These are phyloP conservation scores for Rhododendron henanense DNA, from an alignment of 148 eudicot species.

Conservation along the genomic window DNA sequence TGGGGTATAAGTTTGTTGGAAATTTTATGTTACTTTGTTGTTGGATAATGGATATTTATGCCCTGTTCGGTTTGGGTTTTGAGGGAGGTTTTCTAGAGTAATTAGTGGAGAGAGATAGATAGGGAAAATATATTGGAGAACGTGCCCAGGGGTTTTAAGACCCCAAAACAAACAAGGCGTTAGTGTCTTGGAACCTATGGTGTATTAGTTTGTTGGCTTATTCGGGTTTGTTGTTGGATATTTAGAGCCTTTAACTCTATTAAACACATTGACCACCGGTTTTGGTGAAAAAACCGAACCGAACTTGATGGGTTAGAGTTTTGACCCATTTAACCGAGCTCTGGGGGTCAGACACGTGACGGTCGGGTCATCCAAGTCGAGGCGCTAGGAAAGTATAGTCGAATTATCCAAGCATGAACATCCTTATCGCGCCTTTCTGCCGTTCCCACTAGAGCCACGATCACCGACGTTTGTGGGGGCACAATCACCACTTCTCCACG, in stretches of 20 bases:
- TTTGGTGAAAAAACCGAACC: not conserved
- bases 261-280: not conserved
- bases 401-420: not conserved
- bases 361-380: not conserved
- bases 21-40: too few relatives aligned
- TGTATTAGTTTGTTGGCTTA: too few relatives aligned
- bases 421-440: not conserved
- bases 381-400: not conserved
- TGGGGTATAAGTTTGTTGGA: not conserved
- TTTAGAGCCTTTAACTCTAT: too few relatives aligned
- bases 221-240: not conserved
- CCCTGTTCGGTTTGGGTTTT: too few relatives aligned
- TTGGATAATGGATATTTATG: not conserved
- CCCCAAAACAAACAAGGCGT: too few relatives aligned
- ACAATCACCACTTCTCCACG: not conserved
- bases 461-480: not conserved
- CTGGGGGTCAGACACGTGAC: not conserved
- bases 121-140: too few relatives aligned
- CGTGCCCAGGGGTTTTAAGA: too few relatives aligned
- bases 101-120: too few relatives aligned
- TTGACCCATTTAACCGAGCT: not conserved
- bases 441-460: not conserved
- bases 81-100: too few relatives aligned
- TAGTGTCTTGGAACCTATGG: not conserved
- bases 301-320: not conserved